Base-by-base conservation (phyloP, 768 basidiomycete species). In the Chalciporus pseudorubinellus region DNA sequence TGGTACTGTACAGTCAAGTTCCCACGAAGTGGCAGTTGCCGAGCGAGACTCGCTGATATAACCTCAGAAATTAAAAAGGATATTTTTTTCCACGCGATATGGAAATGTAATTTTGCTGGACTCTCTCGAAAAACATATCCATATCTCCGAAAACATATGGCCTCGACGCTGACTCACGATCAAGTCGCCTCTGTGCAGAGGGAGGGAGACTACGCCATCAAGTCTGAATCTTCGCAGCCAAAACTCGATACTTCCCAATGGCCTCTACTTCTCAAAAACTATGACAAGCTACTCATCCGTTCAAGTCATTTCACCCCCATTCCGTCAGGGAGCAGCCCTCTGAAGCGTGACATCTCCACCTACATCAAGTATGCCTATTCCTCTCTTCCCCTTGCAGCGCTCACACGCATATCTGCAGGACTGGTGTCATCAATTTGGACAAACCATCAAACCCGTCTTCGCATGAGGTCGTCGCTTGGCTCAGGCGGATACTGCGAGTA, bases 401-500 rank as follows among this genome's bases (percentile, higher is more conserved):
- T 47, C 22, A 56, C 33, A 20, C n/a, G 28, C 50, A 19, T 12
- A 9, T 21, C 44, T 51, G n/a, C 58, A 95, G 93, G 77, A 92
- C 95, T 59, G 97, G 97, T 60, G 92, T 98, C 47, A 99, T 99
- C 70, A 99, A 99, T 75, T 79, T 99, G 59, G 97, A 99, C 82
- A 99, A 99, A 67, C 97, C 97, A 20, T 98, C 95, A 28, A 99
- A 98, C 73, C 95, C 95, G 4, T 97, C 95, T 16, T 95, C 95
- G 5, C 97, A 99, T 71, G 97, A 99, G 77, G 97, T 99, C 48
- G 97, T 99, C 59, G 97, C 97, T 14, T 99, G 97, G 97, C 74
- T 99, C 56, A 82, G 95, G 61, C 84, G 97, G n/a, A 99, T 99
- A 57, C 72, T 99, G 48, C 85, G 95, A 19, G 92, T 89, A 21